Base-by-base conservation (phyloP, 495 filamentous ascomycete genomes). In the Polyplosphaeria fusca region DNA sequence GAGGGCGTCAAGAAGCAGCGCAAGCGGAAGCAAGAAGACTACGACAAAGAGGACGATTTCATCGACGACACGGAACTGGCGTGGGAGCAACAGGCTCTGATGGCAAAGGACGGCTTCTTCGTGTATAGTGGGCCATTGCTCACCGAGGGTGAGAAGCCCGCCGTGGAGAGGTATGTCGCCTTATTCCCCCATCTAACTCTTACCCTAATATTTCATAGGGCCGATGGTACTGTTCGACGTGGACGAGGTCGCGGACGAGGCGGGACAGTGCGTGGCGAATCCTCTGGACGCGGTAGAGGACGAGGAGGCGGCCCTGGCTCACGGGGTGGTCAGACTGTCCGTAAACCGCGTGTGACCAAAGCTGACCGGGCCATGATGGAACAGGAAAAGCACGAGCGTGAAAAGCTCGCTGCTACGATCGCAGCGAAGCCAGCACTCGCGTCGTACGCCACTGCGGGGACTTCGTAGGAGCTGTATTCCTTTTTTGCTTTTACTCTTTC, bases 1-100 rank as follows among this genome's bases (percentile, higher is more conserved):
- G 5, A 75, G 76, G 39, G 39, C 13, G 71, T 67, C 65, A 80
- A 82, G 30, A 82, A 82, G 69, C 86, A 87, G 71, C 77, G 94
- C 40, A 87, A 85, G 73, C 87, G 84, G 78, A 95, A 93, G 74
- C 86, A 91, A 58, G 93, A 98, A 64, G 88, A 95, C 57, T 98
- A 98, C 65, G 91, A 96, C 71, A 89, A 89, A 60, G 89, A 93
- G 48, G 93, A 98, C 66, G 92, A 91, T 28, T 98, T 98, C 68
- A 92, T 98, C 51, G 93, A 98, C 67, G 93, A 98, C 70, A 92
- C 89, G 13, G 93, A 98, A 67, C 66, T 96, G 73, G 80, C 92
- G 5, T 98, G 91, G 90, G 90, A 97, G 73, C 89, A 95, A 70
- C 88, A 92, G 68, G 92, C 93, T 19, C 89, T 91, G 16, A 90